phyloP scores from a whole-genome alignment of 2,329 filamentous ascomycete genomes.

The Colletotrichum eleusines region DNA sequence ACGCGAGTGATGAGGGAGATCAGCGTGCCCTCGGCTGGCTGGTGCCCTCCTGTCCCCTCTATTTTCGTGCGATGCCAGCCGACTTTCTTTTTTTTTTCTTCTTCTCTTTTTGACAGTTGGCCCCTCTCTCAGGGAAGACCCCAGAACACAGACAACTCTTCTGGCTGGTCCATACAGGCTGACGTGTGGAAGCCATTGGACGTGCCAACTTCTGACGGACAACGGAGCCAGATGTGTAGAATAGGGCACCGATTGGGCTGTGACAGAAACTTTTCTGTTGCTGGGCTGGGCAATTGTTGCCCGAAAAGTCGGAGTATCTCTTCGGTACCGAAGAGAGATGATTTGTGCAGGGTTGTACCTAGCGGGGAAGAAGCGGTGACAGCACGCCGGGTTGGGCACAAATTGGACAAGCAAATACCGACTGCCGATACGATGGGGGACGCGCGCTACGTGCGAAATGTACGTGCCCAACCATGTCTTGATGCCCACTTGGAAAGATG shows the following conservation, averaged over 20 bases:
- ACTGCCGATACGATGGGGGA: conserved; percentile 41
- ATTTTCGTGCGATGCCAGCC: conserved; percentile 37
- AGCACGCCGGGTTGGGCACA: conserved; percentile 43
- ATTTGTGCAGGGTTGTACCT: conserved; percentile 51
- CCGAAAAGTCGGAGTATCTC: conserved; percentile 49
- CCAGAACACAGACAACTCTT: conserved; percentile 39
- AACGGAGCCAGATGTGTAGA: conserved; percentile 38
- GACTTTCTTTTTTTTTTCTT: conserved; percentile 24
- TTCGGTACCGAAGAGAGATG: conserved; percentile 46
- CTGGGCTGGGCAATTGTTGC: conserved; percentile 48
- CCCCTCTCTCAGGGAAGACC: conserved; percentile 42
- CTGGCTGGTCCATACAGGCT: conserved; percentile 27
- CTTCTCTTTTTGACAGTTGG: conserved; percentile 32
- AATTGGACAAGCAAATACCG: conserved; percentile 41
- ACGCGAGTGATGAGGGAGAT: conserved; percentile 33
- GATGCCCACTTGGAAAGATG: conserved; percentile 41
- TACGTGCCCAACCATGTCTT: conserved; percentile 44
- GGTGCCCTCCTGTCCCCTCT: conserved; percentile 33
- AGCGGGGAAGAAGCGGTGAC: conserved; percentile 51
- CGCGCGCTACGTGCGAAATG: conserved; percentile 37
- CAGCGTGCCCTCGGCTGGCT: conserved; percentile 38
- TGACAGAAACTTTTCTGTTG: conserved; percentile 43
- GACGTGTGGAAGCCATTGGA: conserved; percentile 37
- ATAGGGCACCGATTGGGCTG: conserved; percentile 49
- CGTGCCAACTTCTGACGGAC: conserved; percentile 33